Base-by-base conservation (phyloP, 306 rosid species). In the Citrullus mucosospermus region DNA sequence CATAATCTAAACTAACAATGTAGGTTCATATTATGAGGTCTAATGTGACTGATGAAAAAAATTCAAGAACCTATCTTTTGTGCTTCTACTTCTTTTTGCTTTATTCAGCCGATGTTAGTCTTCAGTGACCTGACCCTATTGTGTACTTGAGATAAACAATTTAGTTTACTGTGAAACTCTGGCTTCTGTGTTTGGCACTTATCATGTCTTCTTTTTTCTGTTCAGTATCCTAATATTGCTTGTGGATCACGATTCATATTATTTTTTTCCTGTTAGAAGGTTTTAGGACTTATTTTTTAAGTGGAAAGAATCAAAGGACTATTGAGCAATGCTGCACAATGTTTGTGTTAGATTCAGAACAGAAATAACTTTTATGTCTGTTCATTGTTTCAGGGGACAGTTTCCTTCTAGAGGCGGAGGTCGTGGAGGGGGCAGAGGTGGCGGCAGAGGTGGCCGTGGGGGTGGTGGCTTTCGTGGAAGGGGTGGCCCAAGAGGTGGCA, bases 401-500 rank as follows among this genome's bases (percentile, higher is more conserved):
- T 20, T 83, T 13, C 85, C 51, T 32, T 44, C 67, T 39, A 84
- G 95, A 80, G 94, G 96, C 6, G 92, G 87, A 32, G 85, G 90
- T 46, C 82, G 83, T 46, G 91, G 97, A 56, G 91, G 93, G n/a
- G 78, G 83, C 13, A 75, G 96, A 61, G 89, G 97, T 5, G 88
- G 90, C 15, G 81, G 86, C 25, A 63, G 91, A 48, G 80, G 89
- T 48, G 70, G 80, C 68, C 85, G 93, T 20, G 93, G 96, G 41
- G 85, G 88, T 2, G 91, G 91, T 34, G 87, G 90, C 18, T 93
- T 91, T 71, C 93, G 93, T 5, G 97, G 97, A 75, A 86, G 97
- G 82, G 97, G 97, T 39, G 93, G 79, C 18, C 92, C 92, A 43
- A 85, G 96, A 81, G 94, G 97, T 81, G 93, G 97, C 22, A 82